Base-by-base conservation (phyloP, 179 eudicot genomes). In the Silene noctiflora region DNA sequence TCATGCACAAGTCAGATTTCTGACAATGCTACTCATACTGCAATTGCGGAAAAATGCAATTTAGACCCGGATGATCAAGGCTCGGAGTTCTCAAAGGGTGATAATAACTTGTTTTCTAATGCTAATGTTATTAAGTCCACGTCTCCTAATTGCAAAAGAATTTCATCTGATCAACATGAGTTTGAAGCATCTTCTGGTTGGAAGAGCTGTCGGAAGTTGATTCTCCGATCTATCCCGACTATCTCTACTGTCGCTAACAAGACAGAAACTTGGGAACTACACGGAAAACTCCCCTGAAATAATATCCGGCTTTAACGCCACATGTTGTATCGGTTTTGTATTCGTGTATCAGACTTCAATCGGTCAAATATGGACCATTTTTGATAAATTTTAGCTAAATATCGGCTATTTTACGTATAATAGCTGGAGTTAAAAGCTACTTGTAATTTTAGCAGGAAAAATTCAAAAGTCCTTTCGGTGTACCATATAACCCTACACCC, bases 121-220 rank as follows among this genome's bases (percentile, higher is more conserved):
- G 58, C 76, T 20, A 69, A 73, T 20, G 67, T n/a, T 69, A 79
- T 83, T 27, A 85, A 79, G 75, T 79, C 87, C 17, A n/a, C 72
- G 39, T 87, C 86, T 71, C 88, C 86, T 14, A 86, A 80, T 72
- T 53, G 76, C 56, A 86, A 86, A 76, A 80, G 86, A 75, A 83
- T 82, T 46, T 81, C 85, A 29, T 83, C 85, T 77, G 83, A 84
- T 77, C 81, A 78, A 33, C 39, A 61, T 59, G 76, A 63, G 66
- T 60, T 77, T 56, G 64, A 79, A 55, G 27, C 75, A 59, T 78
- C 81, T 82, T 81, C 82, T 74, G 82, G 73, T 63, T 73, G 82
- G 78, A 86, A 78, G 78, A 85, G 79, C 35, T 76, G 84, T 77
- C 82, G 90, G 83, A 90, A 87, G 83, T 81, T 88, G 82, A 86